Evolutionary conservation across 768 basidiomycete genomes (phyloP), one percentile per base, ranked within the genome.

Genomic region (Rhodotorula diobovata): DNA sequence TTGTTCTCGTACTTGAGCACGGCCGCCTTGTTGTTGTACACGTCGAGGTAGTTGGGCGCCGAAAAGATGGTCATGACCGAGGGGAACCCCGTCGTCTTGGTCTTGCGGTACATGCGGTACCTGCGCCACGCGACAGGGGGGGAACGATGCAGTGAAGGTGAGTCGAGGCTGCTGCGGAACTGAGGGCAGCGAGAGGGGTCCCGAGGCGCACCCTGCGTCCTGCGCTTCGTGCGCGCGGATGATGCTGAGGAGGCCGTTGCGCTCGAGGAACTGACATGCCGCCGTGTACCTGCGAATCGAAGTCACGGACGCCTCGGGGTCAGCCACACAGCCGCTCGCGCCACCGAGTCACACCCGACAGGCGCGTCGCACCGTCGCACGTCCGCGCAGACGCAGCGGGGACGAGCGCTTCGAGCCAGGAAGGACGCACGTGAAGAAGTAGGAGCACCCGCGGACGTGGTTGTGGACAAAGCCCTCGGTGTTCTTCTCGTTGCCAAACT

Each of bases 1-100:
- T 99, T 99, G 80, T 91, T 93, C 82, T 98, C 96, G 79, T 98
- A 98, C 82, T 98, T 98, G 79, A 99, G 86, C 32, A 99, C 94
- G 0, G 96, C 96, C 3, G 94, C 96, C 82, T 98, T 98, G 83
- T 99, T 99, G 82, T 95, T 93, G 82, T 98, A 98, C 30, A 98
- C 92, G 78, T 98, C 96, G 68, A 98, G 88, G 79, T 97, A 97
- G 80, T 97, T 94, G 53, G 96, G 96, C 15, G 94, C 94, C 25
- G 91, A 94, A 83, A 99, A 99, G 78, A 99, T 93, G n/a, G 95
- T 98, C 93, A 99, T 98, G 68, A 99, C 94, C 25, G 93, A 95
- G 28, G 96, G 95, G 84, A 99, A 98, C 12, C 95, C 94, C 0
- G 94, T 98, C 30, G 91, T 90, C 81, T 93, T 92, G 10, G 95